A percentile compares a stretch with the other conserved stretches of the same genome.
Evolutionary conservation across 2,329 filamentous ascomycete species (phyloP).

Genomic region (Dothistroma pini): DNA sequence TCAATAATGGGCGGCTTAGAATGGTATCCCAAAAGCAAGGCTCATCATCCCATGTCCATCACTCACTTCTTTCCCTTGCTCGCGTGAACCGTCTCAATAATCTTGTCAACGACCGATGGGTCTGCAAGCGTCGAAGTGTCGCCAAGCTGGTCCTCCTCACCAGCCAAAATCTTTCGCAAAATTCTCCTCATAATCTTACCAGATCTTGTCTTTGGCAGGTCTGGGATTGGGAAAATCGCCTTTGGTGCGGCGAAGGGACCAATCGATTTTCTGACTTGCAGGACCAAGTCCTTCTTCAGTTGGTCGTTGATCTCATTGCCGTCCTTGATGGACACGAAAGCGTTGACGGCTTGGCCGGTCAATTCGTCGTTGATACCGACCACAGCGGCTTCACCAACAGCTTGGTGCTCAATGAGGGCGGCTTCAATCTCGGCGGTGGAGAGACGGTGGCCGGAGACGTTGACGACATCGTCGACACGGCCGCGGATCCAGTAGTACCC

Average conservation of each 20-base stretch:
- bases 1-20: neutral
- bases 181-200: conserved; percentile 99
- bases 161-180: conserved; percentile 92
- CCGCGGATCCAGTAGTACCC: conserved; percentile 99
- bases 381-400: conserved; percentile 90
- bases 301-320: conserved; percentile 71
- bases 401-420: conserved; percentile 84
- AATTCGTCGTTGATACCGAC: conserved; percentile 92
- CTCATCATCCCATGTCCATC: neutral
- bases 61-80: conserved; percentile 44
- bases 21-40: neutral
- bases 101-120: conserved; percentile 81
- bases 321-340: conserved; percentile 91
- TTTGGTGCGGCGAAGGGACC: conserved; percentile 97
- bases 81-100: conserved; percentile 76
- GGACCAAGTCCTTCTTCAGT: conserved; percentile 85
- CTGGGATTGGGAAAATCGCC: conserved; percentile 83
- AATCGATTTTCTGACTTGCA: conserved; percentile 96
- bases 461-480: conserved; percentile 97
- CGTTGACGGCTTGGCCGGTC: conserved; percentile 94
- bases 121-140: conserved; percentile 93
- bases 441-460: conserved; percentile 92
- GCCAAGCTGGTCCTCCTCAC: conserved; percentile 94
- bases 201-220: conserved; percentile 93
- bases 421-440: conserved; percentile 98